These are phyloP conservation scores for Verticillium zaregamsianum DNA, from an alignment of 2,329 filamentous ascomycete genomes.

Conservation along the genomic window DNA sequence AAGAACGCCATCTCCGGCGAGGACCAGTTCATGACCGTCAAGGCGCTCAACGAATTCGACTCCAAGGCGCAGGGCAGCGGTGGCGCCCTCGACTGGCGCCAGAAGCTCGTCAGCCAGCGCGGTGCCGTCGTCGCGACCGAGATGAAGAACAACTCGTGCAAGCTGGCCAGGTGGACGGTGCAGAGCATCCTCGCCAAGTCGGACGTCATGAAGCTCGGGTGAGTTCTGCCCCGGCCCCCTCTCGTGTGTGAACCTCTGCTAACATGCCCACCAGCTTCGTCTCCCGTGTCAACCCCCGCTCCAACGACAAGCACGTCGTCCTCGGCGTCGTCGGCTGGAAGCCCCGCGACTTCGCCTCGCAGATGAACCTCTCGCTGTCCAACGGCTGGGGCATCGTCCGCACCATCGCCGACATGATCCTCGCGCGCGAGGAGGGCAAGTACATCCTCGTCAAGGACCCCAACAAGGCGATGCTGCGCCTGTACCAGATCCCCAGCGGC, in stretches of 20 bases:
- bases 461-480: constrained; percentile 89
- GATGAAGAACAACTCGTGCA: constrained; percentile 99
- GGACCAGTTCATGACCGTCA: constrained; percentile 86
- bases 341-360: constrained; percentile 89
- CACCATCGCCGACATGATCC: constrained; percentile 93
- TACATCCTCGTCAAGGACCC: constrained; percentile 85
- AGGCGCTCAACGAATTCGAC: constrained; percentile 98
- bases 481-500: constrained; percentile 84
- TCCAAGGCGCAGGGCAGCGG: constrained; percentile 94
- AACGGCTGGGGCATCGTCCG: constrained; percentile 99
- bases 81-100: constrained; percentile 93
- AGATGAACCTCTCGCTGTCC: constrained; percentile 96
- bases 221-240: constrained; percentile 65
- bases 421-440: constrained; percentile 74
- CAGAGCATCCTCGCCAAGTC: constrained; percentile 95
- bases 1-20: constrained; percentile 92
- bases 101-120: constrained; percentile 88
- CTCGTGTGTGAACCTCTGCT: not conserved
- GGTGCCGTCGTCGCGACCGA: constrained; percentile 97
- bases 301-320: constrained; percentile 89
- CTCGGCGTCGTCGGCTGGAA: constrained; percentile 97
- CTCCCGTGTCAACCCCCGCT: constrained; percentile 87
- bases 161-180: constrained; percentile 95
- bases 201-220: constrained; percentile 98
- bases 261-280: constrained; percentile 64